Conservation (phyloP, 257 asterid species). For the Fraxinus pennsylvanica region DNA sequence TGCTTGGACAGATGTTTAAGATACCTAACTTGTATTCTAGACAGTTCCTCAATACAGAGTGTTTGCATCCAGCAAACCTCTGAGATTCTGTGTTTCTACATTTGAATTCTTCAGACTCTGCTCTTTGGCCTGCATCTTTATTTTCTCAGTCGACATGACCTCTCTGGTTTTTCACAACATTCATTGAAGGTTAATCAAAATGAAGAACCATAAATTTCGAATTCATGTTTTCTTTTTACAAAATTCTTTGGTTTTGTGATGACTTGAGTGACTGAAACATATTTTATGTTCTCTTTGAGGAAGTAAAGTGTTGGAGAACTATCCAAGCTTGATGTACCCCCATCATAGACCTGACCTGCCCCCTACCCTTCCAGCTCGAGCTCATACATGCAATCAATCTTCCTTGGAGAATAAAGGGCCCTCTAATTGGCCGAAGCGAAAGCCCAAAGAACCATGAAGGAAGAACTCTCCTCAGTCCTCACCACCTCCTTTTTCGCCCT, state of each 20-base stretch:
- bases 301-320: background rate
- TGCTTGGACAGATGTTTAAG: background rate
- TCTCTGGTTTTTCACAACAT: background rate
- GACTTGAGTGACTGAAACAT: background rate
- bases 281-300: background rate
- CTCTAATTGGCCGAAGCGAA: background rate
- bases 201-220: background rate
- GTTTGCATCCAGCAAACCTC: background rate
- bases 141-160: background rate
- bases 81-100: background rate
- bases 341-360: background rate
- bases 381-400: background rate
- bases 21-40: background rate
- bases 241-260: background rate
- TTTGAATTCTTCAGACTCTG: background rate
- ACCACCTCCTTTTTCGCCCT: background rate
- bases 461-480: background rate
- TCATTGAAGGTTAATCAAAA: background rate
- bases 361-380: background rate
- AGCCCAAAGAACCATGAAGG: too few relatives aligned
- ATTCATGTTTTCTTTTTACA: background rate
- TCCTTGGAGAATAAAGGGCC: background rate
- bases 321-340: background rate
- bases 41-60: background rate
- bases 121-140: slow-evolving; percentile 1